A percentile compares a stretch with the other conserved stretches of the same genome.
Conservation (phyloP, 495 filamentous ascomycete genomes). For the Penicillium bialowiezense region DNA sequence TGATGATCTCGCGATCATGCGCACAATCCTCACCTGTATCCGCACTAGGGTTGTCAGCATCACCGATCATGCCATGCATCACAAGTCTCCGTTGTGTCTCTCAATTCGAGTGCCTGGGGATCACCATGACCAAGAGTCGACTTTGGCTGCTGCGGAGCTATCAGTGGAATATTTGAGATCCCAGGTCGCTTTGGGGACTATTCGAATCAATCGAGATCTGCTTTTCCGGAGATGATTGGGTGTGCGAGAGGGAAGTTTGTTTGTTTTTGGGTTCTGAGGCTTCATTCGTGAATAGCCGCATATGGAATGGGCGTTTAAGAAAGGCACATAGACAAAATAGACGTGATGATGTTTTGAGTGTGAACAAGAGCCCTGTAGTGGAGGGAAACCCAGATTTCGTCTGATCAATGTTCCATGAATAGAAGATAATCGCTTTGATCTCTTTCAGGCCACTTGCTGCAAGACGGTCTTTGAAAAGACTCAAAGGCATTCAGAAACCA, state of each 20-base stretch:
- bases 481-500: neutral
- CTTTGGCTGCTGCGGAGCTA: constrained; percentile 2
- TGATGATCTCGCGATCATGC: constrained; percentile 2
- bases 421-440: no score
- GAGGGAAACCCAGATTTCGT: no score
- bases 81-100: neutral
- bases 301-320: no score
- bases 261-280: neutral
- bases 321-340: no score
- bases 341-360: no score
- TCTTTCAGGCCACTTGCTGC: no score
- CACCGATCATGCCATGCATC: constrained; percentile 2
- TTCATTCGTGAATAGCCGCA: no score
- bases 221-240: neutral
- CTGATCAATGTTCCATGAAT: no score
- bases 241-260: neutral
- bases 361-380: no score
- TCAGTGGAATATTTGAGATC: neutral
- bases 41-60: constrained; percentile 4
- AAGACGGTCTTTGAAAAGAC: neutral
- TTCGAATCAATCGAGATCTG: neutral
- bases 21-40: constrained; percentile 3
- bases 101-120: constrained; percentile 1
- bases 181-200: neutral
- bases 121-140: neutral